Conservation (phyloP, 2,329 filamentous ascomycete genomes). For the Hyphodiscus sp. region DNA sequence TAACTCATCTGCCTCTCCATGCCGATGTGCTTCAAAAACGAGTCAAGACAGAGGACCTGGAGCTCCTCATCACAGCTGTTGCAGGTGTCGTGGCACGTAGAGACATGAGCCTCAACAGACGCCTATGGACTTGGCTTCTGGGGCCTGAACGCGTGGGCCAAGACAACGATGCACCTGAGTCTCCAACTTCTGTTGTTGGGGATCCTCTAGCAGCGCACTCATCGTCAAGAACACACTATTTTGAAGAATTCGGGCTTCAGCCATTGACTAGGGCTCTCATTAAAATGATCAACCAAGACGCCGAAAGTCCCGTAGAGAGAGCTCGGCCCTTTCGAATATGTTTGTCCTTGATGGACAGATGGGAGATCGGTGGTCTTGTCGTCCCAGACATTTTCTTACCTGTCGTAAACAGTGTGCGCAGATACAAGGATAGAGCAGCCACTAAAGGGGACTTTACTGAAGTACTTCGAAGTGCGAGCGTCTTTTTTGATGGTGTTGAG, state of each 20-base stretch:
- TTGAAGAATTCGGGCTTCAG: constrained; percentile 70
- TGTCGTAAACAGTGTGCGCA: constrained; percentile 71
- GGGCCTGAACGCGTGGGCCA: constrained; percentile 58
- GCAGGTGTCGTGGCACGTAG: constrained; percentile 80
- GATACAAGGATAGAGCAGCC: constrained; percentile 60
- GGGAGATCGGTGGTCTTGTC: constrained; percentile 90
- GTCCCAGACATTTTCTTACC: constrained; percentile 86
- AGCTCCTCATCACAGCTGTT: constrained; percentile 75
- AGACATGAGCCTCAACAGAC: constrained; percentile 94
- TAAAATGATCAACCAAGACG: constrained; percentile 60
- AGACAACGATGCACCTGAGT: constrained; percentile 45
- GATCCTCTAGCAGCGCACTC: constrained; percentile 27
- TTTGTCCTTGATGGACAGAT: constrained; percentile 93
- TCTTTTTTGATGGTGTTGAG: constrained; percentile 97
- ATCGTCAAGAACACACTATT: constrained; percentile 66
- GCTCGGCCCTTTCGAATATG: constrained; percentile 87
- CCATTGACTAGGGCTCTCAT: constrained; percentile 69
- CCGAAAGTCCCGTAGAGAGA: constrained; percentile 54
- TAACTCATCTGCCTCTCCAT: constrained; percentile 81
- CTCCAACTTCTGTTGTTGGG: constrained; percentile 30
- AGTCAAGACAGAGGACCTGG: constrained; percentile 68
- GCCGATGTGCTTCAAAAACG: constrained; percentile 72
- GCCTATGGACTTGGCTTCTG: constrained; percentile 94
- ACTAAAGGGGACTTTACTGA: constrained; percentile 72
- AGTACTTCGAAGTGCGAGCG: constrained; percentile 84